Evolutionary conservation across 805 yeast species (phyloP).

Genomic region (Naumovozyma castellii): DNA sequence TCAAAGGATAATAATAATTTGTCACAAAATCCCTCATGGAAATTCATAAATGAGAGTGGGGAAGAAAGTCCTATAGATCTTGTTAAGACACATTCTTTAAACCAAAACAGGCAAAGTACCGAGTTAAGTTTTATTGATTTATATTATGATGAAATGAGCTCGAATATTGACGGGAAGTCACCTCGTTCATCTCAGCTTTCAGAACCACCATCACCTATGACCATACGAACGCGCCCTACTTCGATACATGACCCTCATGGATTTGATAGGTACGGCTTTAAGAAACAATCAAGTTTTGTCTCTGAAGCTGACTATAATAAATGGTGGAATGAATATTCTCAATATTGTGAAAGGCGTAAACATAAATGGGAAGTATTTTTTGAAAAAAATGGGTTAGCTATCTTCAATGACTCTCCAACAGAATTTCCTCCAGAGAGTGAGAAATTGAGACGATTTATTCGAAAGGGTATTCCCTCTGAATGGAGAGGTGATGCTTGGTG

Average conservation of each 20-base stretch:
- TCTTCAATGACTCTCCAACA: slow-evolving; percentile 42
- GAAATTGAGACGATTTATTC: slow-evolving; percentile 64
- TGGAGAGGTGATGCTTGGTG: slow-evolving; percentile 98
- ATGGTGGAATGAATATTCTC: slow-evolving; percentile 69
- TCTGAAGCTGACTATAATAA: slow-evolving; percentile 49
- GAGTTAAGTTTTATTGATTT: slow-evolving; percentile 2
- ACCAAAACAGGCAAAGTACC: neutral
- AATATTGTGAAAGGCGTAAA: slow-evolving; percentile 52
- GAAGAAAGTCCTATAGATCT: neutral
- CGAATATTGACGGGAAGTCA: neutral
- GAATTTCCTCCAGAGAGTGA: slow-evolving; percentile 73
- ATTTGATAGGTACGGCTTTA: slow-evolving; percentile 82
- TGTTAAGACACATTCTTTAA: neutral
- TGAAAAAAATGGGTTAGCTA: slow-evolving; percentile 53
- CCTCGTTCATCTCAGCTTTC: neutral
- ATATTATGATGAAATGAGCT: neutral
- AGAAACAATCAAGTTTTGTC: slow-evolving; percentile 52
- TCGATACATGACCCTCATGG: slow-evolving; percentile 8
- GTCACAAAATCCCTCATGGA: neutral
- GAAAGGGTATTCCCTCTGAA: slow-evolving; percentile 92
- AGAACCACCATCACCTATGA: slow-evolving; percentile 1
- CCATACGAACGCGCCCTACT: neutral
- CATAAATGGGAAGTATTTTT: slow-evolving; percentile 67
- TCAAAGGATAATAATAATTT: neutral
- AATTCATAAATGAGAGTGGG: neutral